These are phyloP conservation scores for Clavariopsis aquatica DNA, from an alignment of 495 filamentous ascomycete genomes.

Conservation along the genomic window DNA sequence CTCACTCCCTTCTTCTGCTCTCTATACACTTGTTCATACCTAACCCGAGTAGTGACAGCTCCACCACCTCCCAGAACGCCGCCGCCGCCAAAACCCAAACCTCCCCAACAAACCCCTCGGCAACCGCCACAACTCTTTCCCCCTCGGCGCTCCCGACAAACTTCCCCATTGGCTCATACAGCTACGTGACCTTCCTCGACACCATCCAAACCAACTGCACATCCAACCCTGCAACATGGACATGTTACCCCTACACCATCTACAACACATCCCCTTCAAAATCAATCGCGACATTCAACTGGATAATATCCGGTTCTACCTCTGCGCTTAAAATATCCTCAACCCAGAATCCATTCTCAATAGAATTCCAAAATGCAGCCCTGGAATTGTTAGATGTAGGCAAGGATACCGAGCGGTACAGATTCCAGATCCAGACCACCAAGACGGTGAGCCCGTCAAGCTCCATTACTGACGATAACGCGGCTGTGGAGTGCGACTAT, in stretches of 20 bases:
- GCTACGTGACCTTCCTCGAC: conserved; percentile 56
- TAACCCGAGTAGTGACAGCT: neutral
- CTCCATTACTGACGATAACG: conserved; percentile 41
- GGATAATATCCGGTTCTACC: conserved; percentile 52
- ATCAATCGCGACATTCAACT: conserved; percentile 54
- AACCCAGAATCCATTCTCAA: conserved; percentile 52
- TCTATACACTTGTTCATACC: neutral
- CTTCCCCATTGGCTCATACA: conserved; percentile 60
- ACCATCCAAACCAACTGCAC: conserved; percentile 54
- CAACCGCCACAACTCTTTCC: conserved; percentile 12
- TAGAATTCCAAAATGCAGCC: conserved; percentile 48
- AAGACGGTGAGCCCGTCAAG: conserved; percentile 50
- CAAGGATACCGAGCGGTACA: conserved; percentile 50
- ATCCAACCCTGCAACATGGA: conserved; percentile 52
- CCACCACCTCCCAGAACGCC: neutral
- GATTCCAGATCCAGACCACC: conserved; percentile 50
- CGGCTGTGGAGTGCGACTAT: conserved; percentile 52
- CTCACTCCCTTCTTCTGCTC: too few relatives aligned
- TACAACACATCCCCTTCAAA: conserved; percentile 46
- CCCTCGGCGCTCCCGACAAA: conserved; percentile 26
- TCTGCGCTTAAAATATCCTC: conserved; percentile 49
- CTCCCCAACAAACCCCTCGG: conserved; percentile 8
- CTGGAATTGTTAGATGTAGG: conserved; percentile 46
- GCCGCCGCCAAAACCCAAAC: conserved; percentile 2
- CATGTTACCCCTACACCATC: conserved; percentile 56